Conservation (phyloP, 805 yeast genomes). For the Saturnispora serradocipensis region DNA sequence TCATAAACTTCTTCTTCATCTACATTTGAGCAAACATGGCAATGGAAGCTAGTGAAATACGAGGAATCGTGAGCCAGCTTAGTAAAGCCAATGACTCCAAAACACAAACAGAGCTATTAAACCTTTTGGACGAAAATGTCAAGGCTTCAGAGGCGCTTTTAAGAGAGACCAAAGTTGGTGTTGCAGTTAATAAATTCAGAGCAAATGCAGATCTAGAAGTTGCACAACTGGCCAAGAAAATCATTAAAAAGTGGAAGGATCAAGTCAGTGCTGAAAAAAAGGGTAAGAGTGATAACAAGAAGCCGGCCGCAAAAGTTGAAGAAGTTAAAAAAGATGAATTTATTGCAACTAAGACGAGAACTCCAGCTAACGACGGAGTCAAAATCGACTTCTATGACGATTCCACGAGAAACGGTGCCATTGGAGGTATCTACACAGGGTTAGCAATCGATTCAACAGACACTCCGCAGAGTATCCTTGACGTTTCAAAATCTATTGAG, state of each 20-base stretch:
- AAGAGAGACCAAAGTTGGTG: conserved; percentile 94
- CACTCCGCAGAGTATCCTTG: conserved; percentile 43
- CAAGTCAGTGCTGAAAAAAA: conserved; percentile 62
- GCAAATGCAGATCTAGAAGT: conserved; percentile 60
- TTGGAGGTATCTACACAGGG: conserved; percentile 80
- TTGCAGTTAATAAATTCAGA: conserved; percentile 85
- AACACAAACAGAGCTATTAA: conserved; percentile 57
- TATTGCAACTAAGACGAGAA: conserved; percentile 47
- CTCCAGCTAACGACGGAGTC: conserved; percentile 73
- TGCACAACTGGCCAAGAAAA: conserved; percentile 62
- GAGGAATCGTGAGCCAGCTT: conserved; percentile 56
- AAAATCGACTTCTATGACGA: conserved; percentile 61
- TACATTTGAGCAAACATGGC: not conserved
- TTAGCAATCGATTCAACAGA: conserved; percentile 68
- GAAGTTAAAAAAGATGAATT: conserved; percentile 8
- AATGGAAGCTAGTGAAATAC: conserved; percentile 50
- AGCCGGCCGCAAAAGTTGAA: not conserved
- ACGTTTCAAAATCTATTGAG: conserved; percentile 65
- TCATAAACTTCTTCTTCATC: not conserved
- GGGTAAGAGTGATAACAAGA: conserved; percentile 8
- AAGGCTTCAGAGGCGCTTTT: conserved; percentile 77
- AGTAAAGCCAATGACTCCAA: conserved; percentile 64
- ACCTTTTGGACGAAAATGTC: conserved; percentile 57
- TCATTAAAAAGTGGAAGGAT: conserved; percentile 86
- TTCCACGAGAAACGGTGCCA: conserved; percentile 73